A percentile compares a stretch with the other conserved stretches of the same genome.
Evolutionary conservation across 306 rosid species (phyloP).

Genomic region (Amphicarpaea edgeworthii): DNA sequence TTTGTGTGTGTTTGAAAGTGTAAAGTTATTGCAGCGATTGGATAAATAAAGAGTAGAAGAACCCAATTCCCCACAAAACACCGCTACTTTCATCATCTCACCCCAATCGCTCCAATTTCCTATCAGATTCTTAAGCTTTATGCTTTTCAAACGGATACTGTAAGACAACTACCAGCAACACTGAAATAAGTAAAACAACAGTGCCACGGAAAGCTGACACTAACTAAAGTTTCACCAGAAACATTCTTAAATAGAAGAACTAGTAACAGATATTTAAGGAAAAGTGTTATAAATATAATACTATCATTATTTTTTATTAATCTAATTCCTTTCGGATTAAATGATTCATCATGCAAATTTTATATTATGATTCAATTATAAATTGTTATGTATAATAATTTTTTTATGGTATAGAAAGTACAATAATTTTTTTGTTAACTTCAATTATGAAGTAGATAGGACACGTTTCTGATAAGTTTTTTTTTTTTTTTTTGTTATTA

Average conservation of each 20-base stretch:
- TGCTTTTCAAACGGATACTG: background rate
- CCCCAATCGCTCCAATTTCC: background rate
- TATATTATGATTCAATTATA: too few relatives aligned
- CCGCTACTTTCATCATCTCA: constrained; percentile 28
- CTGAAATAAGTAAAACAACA: background rate
- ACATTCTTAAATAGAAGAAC: background rate
- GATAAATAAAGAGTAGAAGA: constrained; percentile 35
- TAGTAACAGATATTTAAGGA: background rate
- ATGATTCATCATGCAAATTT: too few relatives aligned
- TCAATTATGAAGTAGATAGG: too few relatives aligned
- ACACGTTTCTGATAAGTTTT: too few relatives aligned
- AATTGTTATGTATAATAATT: too few relatives aligned
- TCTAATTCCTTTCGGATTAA: too few relatives aligned
- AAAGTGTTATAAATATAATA: background rate
- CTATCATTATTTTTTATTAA: background rate
- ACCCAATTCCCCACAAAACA: constrained; percentile 42
- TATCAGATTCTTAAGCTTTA: background rate
- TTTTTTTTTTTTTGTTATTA: too few relatives aligned
- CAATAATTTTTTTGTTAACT: too few relatives aligned
- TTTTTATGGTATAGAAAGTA: too few relatives aligned
- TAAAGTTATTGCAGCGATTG: constrained; percentile 14
- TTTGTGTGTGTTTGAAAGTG: constrained; percentile 31
- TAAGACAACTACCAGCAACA: background rate
- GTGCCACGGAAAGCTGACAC: background rate
- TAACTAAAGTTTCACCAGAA: background rate